Base-by-base conservation (phyloP, 768 basidiomycete species). In the Russula sp. region DNA sequence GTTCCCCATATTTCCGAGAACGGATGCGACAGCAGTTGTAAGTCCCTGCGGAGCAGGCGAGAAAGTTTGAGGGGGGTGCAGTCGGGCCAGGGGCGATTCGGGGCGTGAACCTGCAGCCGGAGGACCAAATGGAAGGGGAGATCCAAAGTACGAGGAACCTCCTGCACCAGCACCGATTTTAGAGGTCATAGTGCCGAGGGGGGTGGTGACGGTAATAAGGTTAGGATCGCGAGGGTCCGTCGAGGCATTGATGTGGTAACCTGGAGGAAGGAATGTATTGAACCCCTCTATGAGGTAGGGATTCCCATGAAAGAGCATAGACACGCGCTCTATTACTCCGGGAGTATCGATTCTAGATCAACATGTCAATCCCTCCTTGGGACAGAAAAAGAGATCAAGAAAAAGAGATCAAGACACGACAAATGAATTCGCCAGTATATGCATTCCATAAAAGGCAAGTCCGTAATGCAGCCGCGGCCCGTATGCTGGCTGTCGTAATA, bases 241-340 rank as follows among this genome's bases (percentile, higher is more conserved):
- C 62, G 88, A 88, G 72, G 88, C 80, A 72, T 97, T 94, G 73
- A 98, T 97, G 64, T 92, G 88, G 76, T 97, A 98, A 34, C 95
- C 95, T 53, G 89, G 83, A 5, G 95, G 95, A 14, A 98, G 82
- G 76, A 98, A 98, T 2, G 95, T 97, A 77, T 98, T 98, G 85
- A 98, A 98, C 24, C 95, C 95, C 75, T 95, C 90, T 57, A 98
- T 97, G 71, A 98, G 88, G 59, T 80, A 73, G 6, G 89, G 92
- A 75, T 95, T 92, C 8, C 92, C 92, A 69, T 92, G 86, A 76
- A 98, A 98, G 49, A 98, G 85, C 69, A 83, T 84, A 8, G 94
- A 96, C 60, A 98, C 95, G 61, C 95, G 90, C 69, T 93, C 86
- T 73, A 98, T 98, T 72, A 98, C 95, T 58, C 94, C 94, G 10